Conservation (phyloP, 1,284 basidiomycete species). For the Omphalotus olearius region DNA sequence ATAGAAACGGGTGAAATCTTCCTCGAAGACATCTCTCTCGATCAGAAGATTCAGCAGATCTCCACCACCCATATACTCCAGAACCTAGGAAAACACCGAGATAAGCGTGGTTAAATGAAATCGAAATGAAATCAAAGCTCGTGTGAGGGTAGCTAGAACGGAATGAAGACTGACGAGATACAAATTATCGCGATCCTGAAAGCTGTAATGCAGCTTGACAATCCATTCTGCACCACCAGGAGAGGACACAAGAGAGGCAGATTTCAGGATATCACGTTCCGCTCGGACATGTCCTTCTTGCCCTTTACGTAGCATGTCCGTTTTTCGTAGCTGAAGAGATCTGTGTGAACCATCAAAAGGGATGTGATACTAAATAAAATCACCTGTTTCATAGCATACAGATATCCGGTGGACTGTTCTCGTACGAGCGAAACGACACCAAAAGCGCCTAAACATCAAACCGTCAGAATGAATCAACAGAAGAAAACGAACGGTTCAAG, state of each 20-base stretch:
- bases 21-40: constrained; percentile 90
- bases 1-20: constrained; percentile 93
- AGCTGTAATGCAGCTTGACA: constrained; percentile 87
- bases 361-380: constrained; percentile 21
- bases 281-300: constrained; percentile 96
- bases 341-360: constrained; percentile 15
- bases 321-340: constrained; percentile 74
- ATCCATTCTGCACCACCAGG: constrained; percentile 85
- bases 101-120: constrained; percentile 39
- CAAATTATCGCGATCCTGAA: constrained; percentile 88
- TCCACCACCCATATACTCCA: constrained; percentile 95
- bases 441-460: constrained; percentile 69
- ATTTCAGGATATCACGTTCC: constrained; percentile 85
- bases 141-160: constrained; percentile 15
- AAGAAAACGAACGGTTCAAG: constrained; percentile 18
- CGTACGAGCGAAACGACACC: constrained; percentile 92
- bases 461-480: constrained; percentile 21
- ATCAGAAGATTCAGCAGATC: constrained; percentile 95
- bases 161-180: constrained; percentile 70
- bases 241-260: constrained; percentile 68
- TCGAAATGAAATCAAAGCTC: constrained; percentile 44
- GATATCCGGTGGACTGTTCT: constrained; percentile 73
- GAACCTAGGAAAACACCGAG: constrained; percentile 53
- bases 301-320: constrained; percentile 96
- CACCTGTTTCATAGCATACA: constrained; percentile 97